phyloP scores from a whole-genome alignment of 768 basidiomycete species.

The Tylopilus subfusipes region DNA sequence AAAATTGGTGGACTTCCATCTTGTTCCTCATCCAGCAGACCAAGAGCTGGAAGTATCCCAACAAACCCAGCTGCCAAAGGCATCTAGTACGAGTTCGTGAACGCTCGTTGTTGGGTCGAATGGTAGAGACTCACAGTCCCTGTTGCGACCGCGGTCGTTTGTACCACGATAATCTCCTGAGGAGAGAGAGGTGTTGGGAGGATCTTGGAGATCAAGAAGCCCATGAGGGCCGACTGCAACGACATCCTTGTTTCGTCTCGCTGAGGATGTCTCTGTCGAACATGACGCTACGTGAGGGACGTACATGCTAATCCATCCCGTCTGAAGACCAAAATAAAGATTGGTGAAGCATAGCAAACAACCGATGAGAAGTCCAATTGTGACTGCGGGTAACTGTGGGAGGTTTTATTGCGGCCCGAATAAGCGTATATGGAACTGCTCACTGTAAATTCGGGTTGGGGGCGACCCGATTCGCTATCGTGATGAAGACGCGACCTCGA shows the following conservation, averaged over 20 bases:
- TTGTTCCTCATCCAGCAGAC: constrained; percentile 63
- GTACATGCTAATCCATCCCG: constrained; percentile 88
- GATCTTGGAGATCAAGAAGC: constrained; percentile 78
- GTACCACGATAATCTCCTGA: constrained; percentile 90
- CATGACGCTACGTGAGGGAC: constrained; percentile 15
- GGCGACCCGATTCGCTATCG: background rate
- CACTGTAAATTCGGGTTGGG: constrained; percentile 32
- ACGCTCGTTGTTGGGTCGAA: background rate
- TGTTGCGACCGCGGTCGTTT: constrained; percentile 94
- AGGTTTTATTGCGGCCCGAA: background rate
- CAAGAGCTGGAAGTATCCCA: constrained; percentile 88
- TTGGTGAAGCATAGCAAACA: constrained; percentile 91
- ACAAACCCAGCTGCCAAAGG: constrained; percentile 86
- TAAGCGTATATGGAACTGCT: background rate
- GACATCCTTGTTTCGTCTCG: constrained; percentile 73
- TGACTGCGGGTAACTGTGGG: constrained; percentile 51
- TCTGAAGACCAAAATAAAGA: constrained; percentile 81
- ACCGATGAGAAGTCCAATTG: constrained; percentile 79
- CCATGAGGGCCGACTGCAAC: constrained; percentile 89
- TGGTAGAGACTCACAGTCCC: constrained; percentile 46
- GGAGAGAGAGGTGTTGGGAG: constrained; percentile 74
- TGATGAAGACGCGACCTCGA: constrained; percentile 5
- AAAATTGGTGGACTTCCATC: constrained; percentile 78
- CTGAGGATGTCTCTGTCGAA: background rate
- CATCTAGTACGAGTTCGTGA: constrained; percentile 43